Conservation (phyloP, 805 yeast species). For the Wickerhamiella nectarea region DNA sequence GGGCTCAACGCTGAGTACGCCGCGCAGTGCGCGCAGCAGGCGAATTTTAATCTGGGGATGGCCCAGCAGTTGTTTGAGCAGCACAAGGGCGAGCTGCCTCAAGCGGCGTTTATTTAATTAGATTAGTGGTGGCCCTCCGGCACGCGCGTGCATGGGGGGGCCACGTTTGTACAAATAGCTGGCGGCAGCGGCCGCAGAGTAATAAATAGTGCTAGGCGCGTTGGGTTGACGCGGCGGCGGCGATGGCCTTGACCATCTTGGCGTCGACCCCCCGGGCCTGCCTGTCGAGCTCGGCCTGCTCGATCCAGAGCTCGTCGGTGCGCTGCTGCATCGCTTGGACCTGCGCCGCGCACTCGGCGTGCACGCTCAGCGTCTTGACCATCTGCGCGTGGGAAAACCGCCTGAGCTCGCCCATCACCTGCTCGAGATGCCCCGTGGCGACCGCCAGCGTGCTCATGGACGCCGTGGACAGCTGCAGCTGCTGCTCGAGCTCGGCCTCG, state of each 20-base stretch:
- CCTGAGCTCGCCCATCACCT: slow-evolving; percentile 9
- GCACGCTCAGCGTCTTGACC: slow-evolving; percentile 9
- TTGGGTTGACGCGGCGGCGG: not conserved
- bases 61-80: slow-evolving; percentile 60
- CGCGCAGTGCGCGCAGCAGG: slow-evolving; percentile 72
- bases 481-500: slow-evolving; percentile 9
- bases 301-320: not conserved
- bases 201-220: not conserved
- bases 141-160: too few relatives aligned
- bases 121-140: too few relatives aligned
- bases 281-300: not conserved
- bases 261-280: not conserved
- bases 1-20: slow-evolving; percentile 68
- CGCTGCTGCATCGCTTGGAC: slow-evolving; percentile 8
- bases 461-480: slow-evolving; percentile 9
- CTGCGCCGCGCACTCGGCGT: not conserved
- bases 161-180: too few relatives aligned
- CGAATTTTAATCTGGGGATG: slow-evolving; percentile 63
- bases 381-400: not conserved
- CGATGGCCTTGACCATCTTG: not conserved
- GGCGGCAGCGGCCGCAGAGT: too few relatives aligned
- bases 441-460: slow-evolving; percentile 5
- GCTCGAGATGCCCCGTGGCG: not conserved
- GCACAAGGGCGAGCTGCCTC: slow-evolving; percentile 47
- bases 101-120: slow-evolving; percentile 34